These are phyloP conservation scores for Trichosporon inkin DNA, from an alignment of 1,284 basidiomycete species.

Conservation along the genomic window DNA sequence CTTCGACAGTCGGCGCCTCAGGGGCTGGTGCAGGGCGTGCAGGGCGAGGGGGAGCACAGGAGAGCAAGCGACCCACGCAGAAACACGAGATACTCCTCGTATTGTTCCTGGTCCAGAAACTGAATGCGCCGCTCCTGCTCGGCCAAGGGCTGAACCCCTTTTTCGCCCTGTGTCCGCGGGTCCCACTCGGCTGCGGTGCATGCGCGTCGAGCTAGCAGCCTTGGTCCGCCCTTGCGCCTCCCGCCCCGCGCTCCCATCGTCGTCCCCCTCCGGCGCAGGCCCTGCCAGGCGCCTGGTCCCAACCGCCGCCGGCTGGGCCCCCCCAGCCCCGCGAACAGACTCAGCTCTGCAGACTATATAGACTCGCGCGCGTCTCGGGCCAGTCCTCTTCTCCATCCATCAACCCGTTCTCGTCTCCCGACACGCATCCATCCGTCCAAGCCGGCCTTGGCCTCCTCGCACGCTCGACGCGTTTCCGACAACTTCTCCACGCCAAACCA, in stretches of 20 bases:
- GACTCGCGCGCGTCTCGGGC: background rate
- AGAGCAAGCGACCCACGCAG: no score
- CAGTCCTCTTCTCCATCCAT: conserved; percentile 2
- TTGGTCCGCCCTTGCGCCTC: no score
- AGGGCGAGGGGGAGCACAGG: no score
- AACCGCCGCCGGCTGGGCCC: background rate
- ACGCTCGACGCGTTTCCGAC: conserved; percentile 7
- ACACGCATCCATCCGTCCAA: background rate
- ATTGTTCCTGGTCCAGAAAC: background rate
- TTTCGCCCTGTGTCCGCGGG: background rate
- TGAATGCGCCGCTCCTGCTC: background rate
- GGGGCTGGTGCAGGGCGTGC: no score
- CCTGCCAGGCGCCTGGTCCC: no score
- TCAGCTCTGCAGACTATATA: background rate
- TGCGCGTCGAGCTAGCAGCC: background rate
- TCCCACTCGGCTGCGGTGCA: background rate
- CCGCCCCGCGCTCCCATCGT: no score
- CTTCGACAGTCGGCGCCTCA: no score
- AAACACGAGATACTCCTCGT: background rate
- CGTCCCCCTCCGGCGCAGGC: no score
- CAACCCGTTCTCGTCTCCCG: background rate
- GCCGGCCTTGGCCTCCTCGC: background rate
- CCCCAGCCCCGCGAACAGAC: background rate
- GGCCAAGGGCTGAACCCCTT: background rate
- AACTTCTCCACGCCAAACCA: background rate